A percentile compares a stretch with the other conserved stretches of the same genome.
Evolutionary conservation across 345 rosid species (phyloP).

Genomic region (Excoecaria agallocha): DNA sequence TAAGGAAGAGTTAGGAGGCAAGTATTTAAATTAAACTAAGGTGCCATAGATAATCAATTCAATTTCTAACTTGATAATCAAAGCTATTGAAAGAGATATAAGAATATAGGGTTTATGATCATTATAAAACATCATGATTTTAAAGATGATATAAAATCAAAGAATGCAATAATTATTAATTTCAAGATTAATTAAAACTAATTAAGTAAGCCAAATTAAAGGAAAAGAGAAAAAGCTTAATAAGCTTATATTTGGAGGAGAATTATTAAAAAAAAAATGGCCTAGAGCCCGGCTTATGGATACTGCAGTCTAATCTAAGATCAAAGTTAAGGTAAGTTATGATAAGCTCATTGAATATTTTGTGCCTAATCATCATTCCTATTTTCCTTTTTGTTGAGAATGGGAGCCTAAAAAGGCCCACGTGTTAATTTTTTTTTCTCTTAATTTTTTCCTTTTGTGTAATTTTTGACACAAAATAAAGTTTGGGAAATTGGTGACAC

Average conservation of each 20-base stretch:
- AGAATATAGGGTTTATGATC: background rate
- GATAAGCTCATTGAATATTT: slow-evolving; percentile 46
- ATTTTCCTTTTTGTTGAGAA: slow-evolving; percentile 26
- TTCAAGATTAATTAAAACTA: slow-evolving; percentile 3
- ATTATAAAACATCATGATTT: slow-evolving; percentile 18
- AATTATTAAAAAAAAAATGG: background rate
- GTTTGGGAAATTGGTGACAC: slow-evolving; percentile 26
- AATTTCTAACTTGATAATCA: background rate
- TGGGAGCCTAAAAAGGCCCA: slow-evolving; percentile 40
- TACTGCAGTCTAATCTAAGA: slow-evolving; percentile 12
- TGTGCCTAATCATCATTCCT: slow-evolving; percentile 41
- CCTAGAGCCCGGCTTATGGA: slow-evolving; percentile 25
- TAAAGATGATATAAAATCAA: slow-evolving; percentile 18
- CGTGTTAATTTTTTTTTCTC: slow-evolving; percentile 26
- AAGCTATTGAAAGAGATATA: too few species aligned
- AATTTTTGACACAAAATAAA: background rate
- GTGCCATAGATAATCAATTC: background rate
- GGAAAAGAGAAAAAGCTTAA: slow-evolving; percentile 9
- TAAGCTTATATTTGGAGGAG: background rate
- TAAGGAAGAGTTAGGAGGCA: background rate
- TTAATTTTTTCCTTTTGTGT: background rate
- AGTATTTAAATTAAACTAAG: background rate
- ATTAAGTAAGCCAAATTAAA: slow-evolving; percentile 8
- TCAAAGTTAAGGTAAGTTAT: slow-evolving; percentile 26
- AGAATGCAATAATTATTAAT: background rate